Base-by-base conservation (phyloP, 2,329 filamentous ascomycete genomes). In the Pestalotiopsis sp. region DNA sequence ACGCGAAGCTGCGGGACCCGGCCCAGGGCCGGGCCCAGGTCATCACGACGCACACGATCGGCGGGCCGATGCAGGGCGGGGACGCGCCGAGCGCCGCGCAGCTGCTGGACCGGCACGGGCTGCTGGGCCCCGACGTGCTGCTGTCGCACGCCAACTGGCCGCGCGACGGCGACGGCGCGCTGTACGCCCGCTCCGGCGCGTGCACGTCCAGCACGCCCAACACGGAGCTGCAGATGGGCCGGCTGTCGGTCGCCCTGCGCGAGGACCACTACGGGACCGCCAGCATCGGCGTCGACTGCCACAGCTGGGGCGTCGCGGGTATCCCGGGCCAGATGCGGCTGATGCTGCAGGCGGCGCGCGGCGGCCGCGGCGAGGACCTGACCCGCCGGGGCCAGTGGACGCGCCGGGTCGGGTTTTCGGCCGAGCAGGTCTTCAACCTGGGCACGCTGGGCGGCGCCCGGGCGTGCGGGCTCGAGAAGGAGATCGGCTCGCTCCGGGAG, bases 191-290 rank as follows among this genome's bases (percentile, higher is more conserved):
- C 23, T 71, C 78, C 11, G 77, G 79, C 6, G 79, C 78, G 1
- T 76, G 77, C 59, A 74, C 86, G 17, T 83, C 82, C 2, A 78
- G 76, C 17, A 87, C 85, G 0, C 85, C 85, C 0, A 82, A 81
- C n/a, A 84, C 84, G 0, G 85, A 87, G 71, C 73, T 85, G 11
- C 84, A 87, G 70, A 86, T 86, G 83, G 80, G 78, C 0, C 78
- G 79, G 0, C 64, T 74, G 3, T 79, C 81, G 0, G 77, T 83
- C 2, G 80, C 79, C 45, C 77, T 82, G 68, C 66, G 69, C 5
- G 66, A 72, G 2, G 77, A 77, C 62, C 60, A 77, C 20, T 74
- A 79, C 41, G 71, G 74, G 3, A 75, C 78, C 11, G 74, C 76
- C 5, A 78, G 73, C 36, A 72, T 80, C 13, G 80, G 79, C 3